Evolutionary conservation across 208 protist species (phyloP).

Genomic region (Leishmania guyanensis): DNA sequence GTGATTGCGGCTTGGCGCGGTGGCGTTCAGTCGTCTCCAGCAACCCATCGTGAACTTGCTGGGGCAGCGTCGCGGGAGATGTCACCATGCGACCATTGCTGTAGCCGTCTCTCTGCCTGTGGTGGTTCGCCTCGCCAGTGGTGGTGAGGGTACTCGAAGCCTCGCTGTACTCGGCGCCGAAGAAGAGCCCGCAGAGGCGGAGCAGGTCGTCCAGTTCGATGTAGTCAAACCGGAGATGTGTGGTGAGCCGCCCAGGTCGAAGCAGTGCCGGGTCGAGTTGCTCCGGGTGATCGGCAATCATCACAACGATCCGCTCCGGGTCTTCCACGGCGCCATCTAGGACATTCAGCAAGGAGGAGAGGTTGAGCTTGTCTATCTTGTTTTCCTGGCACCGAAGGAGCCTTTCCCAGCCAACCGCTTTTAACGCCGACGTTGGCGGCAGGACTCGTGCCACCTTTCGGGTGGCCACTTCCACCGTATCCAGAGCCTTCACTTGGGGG

Average conservation of each 20-base stretch:
- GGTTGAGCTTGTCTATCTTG: slow-evolving; percentile 8
- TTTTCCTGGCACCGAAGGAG: neutral
- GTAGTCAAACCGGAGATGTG: slow-evolving; percentile 34
- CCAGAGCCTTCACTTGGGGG: too few relatives aligned
- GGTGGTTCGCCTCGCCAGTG: neutral
- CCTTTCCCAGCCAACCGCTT: neutral
- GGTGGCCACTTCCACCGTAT: neutral
- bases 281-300: slow-evolving; percentile 32
- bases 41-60: neutral
- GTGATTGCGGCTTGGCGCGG: neutral
- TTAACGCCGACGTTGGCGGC: neutral
- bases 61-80: neutral
- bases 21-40: too few relatives aligned
- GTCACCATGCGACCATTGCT: neutral
- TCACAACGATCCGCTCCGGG: slow-evolving; percentile 29
- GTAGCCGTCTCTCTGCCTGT: neutral
- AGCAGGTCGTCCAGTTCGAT: slow-evolving; percentile 21
- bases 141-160: neutral
- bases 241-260: slow-evolving; percentile 24
- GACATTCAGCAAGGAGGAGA: slow-evolving; percentile 29
- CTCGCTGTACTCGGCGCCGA: neutral
- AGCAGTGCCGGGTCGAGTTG: slow-evolving; percentile 32
- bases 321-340: slow-evolving; percentile 25
- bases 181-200: slow-evolving; percentile 25
- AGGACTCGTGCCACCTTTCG: neutral